A percentile compares a stretch with the other conserved stretches of the same genome.
Evolutionary conservation across 495 filamentous ascomycete genomes (phyloP).

Genomic region (Neurospora sp.): DNA sequence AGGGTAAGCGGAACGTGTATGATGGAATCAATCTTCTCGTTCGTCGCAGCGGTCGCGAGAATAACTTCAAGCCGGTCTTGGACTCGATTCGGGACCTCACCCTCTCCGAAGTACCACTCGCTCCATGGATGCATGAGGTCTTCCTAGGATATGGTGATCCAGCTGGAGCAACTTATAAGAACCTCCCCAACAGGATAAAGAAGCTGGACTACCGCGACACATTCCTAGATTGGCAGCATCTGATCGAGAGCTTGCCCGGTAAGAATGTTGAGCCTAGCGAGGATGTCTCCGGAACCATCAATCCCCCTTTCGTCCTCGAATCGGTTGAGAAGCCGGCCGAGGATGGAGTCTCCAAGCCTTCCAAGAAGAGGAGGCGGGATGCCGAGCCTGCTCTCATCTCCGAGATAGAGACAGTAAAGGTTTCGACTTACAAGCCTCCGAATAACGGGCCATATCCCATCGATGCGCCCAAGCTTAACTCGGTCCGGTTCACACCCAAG

Average conservation of each 20-base stretch:
- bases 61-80: conserved; percentile 93
- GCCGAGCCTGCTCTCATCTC: conserved; percentile 49
- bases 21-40: conserved; percentile 79
- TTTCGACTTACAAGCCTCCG: conserved; percentile 85
- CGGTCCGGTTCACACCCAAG: conserved; percentile 77
- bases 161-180: conserved; percentile 72
- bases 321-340: conserved; percentile 40
- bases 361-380: conserved; percentile 79
- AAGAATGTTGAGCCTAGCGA: conserved; percentile 70
- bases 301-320: conserved; percentile 78
- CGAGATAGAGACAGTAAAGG: conserved; percentile 56
- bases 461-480: conserved; percentile 76
- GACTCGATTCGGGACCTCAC: conserved; percentile 83
- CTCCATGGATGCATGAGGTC: conserved; percentile 90
- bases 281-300: conserved; percentile 61
- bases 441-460: conserved; percentile 88
- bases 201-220: conserved; percentile 87
- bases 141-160: conserved; percentile 96
- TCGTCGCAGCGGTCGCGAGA: conserved; percentile 77
- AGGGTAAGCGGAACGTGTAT: conserved; percentile 71
- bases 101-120: conserved; percentile 75
- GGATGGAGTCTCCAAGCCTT: conserved; percentile 36
- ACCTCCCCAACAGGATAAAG: conserved; percentile 65
- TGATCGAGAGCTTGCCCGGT: conserved; percentile 77
- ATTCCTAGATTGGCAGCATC: conserved; percentile 89